Evolutionary conservation across 2,329 filamentous ascomycete species (phyloP).

Genomic region (Lecanicillium sp.): DNA sequence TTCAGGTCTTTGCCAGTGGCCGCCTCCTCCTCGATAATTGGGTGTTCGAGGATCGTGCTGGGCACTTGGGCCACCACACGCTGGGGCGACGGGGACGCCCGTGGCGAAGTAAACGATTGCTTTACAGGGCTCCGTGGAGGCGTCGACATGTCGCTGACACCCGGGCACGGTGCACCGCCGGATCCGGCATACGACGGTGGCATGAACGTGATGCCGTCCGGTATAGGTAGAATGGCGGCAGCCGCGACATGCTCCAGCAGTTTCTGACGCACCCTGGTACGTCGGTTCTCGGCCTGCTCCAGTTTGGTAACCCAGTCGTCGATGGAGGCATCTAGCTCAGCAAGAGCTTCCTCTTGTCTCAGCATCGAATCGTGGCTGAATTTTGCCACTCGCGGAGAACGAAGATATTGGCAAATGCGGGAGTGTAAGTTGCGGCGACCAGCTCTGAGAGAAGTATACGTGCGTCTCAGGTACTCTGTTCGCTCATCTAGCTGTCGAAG

Average conservation of each 20-base stretch:
- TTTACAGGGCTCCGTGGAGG: conserved; percentile 54
- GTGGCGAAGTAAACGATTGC: conserved; percentile 21
- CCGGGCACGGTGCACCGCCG: conserved; percentile 29
- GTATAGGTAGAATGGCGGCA: conserved; percentile 45
- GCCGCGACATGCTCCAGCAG: conserved; percentile 75
- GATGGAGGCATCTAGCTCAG: conserved; percentile 68
- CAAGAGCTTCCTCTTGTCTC: conserved; percentile 72
- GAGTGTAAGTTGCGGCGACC: conserved; percentile 70
- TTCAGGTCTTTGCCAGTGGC: conserved; percentile 18
- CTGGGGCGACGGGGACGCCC: conserved; percentile 40
- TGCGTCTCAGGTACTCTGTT: conserved; percentile 70
- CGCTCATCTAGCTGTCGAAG: conserved; percentile 69
- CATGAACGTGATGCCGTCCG: conserved; percentile 24
- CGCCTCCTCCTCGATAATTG: conserved; percentile 37
- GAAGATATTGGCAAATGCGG: conserved; percentile 70
- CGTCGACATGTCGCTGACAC: conserved; percentile 39
- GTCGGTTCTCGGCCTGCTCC: conserved; percentile 72
- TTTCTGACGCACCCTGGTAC: conserved; percentile 69
- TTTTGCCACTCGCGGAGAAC: conserved; percentile 60
- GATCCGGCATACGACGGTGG: conserved; percentile 34
- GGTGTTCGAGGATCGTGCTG: conserved; percentile 47
- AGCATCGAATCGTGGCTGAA: conserved; percentile 70
- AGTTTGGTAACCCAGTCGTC: conserved; percentile 76
- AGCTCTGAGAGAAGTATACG: conserved; percentile 66
- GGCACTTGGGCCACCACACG: conserved; percentile 46